These are phyloP conservation scores for Populus nigra DNA, from an alignment of 345 rosid genomes.

Conservation along the genomic window DNA sequence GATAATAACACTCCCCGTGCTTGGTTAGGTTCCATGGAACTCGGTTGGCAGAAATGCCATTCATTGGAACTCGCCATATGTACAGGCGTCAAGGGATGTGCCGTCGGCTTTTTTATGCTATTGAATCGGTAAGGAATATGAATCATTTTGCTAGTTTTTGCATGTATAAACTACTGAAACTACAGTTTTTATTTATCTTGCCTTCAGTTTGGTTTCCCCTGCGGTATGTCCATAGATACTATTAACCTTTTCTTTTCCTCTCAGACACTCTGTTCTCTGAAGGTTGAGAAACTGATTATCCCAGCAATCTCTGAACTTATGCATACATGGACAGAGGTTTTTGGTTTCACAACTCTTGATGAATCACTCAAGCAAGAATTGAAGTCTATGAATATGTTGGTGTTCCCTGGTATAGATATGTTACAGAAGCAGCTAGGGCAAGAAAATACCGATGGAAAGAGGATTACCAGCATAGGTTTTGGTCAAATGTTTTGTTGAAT, in stretches of 20 bases:
- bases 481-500: neutral
- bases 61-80: conserved; percentile 35
- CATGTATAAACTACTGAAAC: neutral
- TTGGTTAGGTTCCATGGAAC: conserved; percentile 30
- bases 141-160: neutral
- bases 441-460: conserved; percentile 29
- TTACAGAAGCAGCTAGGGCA: conserved; percentile 29
- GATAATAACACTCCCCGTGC: conserved; percentile 5
- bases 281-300: conserved; percentile 31
- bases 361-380: conserved; percentile 25
- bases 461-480: conserved; percentile 32
- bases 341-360: conserved; percentile 28
- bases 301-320: conserved; percentile 34
- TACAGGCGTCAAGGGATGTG: conserved; percentile 39
- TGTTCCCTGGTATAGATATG: conserved; percentile 37
- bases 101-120: conserved; percentile 30
- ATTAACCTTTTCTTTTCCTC: conserved; percentile 5
- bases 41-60: conserved; percentile 34
- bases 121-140: conserved; percentile 24
- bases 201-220: neutral
- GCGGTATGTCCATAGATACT: neutral
- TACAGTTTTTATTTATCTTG: neutral
- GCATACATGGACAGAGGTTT: conserved; percentile 33
- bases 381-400: conserved; percentile 29
- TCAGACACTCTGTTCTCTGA: conserved; percentile 27